These are phyloP conservation scores for Cercospora zeina DNA, from an alignment of 2,329 filamentous ascomycete genomes.

Conservation along the genomic window DNA sequence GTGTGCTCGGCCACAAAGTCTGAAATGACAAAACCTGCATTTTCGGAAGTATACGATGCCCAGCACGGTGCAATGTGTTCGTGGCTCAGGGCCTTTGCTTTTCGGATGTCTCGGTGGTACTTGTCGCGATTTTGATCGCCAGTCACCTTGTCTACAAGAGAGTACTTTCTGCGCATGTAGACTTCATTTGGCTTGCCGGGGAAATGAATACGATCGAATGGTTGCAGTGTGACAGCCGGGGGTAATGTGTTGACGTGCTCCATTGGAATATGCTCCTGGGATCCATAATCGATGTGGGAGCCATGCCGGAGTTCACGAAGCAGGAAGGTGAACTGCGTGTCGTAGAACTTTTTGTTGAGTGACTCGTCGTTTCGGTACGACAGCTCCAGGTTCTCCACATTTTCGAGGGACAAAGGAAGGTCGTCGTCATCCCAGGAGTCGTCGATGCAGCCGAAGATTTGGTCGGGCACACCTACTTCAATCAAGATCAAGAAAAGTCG, in stretches of 20 bases:
- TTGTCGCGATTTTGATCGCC: constrained; percentile 43
- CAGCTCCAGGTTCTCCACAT: constrained; percentile 64
- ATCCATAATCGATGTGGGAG: constrained; percentile 63
- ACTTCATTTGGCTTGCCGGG: constrained; percentile 60
- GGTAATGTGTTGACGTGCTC: constrained; percentile 64
- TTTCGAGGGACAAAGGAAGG: constrained; percentile 66
- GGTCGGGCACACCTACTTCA: constrained; percentile 68
- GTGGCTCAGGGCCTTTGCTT: constrained; percentile 61
- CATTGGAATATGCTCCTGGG: constrained; percentile 68
- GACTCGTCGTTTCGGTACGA: constrained; percentile 61
- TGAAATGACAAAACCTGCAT: constrained; percentile 64
- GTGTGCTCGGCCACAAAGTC: constrained; percentile 66
- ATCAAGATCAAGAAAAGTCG: constrained; percentile 70
- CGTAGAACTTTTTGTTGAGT: constrained; percentile 68
- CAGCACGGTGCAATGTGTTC: constrained; percentile 70
- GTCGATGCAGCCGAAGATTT: constrained; percentile 74
- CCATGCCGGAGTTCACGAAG: constrained; percentile 63
- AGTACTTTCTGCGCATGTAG: constrained; percentile 44
- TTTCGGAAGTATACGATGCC: constrained; percentile 68
- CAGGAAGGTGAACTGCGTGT: constrained; percentile 70
- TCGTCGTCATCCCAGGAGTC: constrained; percentile 76
- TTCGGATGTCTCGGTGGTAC: constrained; percentile 63
- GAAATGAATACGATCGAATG: constrained; percentile 63
- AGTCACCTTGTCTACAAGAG: constrained; percentile 36
- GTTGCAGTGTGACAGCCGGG: constrained; percentile 49